Percentiles rank a stretch among this genome's conserved stretches.
phyloP scores from a whole-genome alignment of 176 grass and related monocot species.

The Tillandsia leiboldiana region DNA sequence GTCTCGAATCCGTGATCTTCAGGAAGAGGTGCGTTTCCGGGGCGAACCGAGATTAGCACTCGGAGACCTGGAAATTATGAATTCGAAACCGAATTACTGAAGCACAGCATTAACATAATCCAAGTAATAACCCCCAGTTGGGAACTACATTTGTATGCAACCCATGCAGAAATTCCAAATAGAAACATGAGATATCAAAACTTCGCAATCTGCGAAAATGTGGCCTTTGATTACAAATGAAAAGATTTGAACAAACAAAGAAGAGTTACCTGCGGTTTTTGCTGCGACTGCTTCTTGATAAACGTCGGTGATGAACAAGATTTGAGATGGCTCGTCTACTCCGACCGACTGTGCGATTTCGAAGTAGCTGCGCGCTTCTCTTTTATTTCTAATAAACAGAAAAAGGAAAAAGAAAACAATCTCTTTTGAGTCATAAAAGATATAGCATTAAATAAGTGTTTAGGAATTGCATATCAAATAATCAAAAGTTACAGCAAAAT shows the following conservation, averaged over 20 bases:
- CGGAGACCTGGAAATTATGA: conserved; percentile 41
- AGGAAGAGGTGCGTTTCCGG: conserved; percentile 55
- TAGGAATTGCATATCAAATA: not conserved
- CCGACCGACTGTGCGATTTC: conserved; percentile 77
- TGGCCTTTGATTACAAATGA: no score
- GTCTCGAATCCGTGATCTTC: conserved; percentile 58
- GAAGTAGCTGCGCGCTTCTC: conserved; percentile 67
- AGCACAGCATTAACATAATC: not conserved
- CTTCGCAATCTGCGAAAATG: no score
- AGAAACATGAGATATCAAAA: no score
- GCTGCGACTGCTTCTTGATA: conserved; percentile 81
- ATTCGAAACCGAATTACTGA: not conserved
- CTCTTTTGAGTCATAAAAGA: not conserved
- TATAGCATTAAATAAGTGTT: not conserved
- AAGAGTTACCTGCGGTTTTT: conserved; percentile 55
- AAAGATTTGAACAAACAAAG: no score
- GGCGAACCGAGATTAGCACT: conserved; percentile 64
- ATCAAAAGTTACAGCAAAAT: conserved; percentile 24
- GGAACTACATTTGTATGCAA: no score
- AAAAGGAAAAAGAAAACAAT: conserved; percentile 2
- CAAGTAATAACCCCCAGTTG: no score
- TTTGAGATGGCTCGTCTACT: conserved; percentile 68
- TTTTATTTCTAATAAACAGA: conserved; percentile 65
- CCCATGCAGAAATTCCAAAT: no score
- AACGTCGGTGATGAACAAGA: conserved; percentile 83